Evolutionary conservation across 2,329 filamentous ascomycete species (phyloP).

Genomic region (Calonectria fujianensis): DNA sequence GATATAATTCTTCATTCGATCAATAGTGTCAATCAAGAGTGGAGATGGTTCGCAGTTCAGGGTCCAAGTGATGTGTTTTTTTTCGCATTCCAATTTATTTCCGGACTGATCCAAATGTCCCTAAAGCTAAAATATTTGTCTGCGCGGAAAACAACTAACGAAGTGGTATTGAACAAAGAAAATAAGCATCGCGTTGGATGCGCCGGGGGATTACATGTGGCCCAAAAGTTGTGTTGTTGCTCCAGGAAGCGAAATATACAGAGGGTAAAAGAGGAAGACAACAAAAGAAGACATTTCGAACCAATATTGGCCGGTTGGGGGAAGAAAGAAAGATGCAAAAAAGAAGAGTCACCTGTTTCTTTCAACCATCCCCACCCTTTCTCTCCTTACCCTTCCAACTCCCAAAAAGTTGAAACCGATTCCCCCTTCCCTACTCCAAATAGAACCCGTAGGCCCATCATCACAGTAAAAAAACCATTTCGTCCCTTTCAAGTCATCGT

Average conservation of each 20-base stretch:
- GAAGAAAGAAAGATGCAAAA: background rate
- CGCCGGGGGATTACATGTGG: conserved; percentile 31
- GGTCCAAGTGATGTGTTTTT: background rate
- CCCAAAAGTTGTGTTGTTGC: conserved; percentile 17
- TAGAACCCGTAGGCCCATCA: conserved; percentile 36
- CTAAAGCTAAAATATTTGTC: conserved; percentile 3
- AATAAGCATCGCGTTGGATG: conserved; percentile 40
- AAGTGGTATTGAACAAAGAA: conserved; percentile 45
- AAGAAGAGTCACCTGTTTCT: background rate
- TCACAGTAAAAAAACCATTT: conserved; percentile 40
- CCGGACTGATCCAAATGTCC: background rate
- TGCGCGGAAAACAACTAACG: background rate
- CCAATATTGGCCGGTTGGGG: background rate
- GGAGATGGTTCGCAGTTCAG: background rate
- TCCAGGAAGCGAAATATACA: conserved; percentile 44
- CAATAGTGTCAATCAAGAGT: no score
- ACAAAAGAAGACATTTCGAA: background rate
- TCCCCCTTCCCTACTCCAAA: conserved; percentile 48
- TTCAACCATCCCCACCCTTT: conserved; percentile 29
- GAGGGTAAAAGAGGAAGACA: conserved; percentile 15
- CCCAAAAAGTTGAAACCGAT: conserved; percentile 45
- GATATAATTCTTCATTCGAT: background rate
- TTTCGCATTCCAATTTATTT: conserved; percentile 4
- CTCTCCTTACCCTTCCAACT: conserved; percentile 25
- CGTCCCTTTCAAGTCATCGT: conserved; percentile 47